These are phyloP conservation scores for Penicillium canariense DNA, from an alignment of 495 filamentous ascomycete genomes.

Conservation along the genomic window DNA sequence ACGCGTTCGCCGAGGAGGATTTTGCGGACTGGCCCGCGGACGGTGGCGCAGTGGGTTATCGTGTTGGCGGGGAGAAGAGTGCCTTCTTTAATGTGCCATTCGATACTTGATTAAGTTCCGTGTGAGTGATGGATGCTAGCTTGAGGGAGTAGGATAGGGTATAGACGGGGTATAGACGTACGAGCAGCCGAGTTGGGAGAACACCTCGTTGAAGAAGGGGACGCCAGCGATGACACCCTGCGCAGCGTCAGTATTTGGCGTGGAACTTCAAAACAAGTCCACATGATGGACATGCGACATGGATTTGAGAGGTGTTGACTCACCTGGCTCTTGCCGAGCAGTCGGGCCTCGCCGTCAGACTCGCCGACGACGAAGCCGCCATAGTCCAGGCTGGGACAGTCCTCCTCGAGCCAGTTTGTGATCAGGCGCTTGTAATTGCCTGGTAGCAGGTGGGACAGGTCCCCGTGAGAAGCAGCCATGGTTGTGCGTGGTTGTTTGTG, in stretches of 20 bases:
- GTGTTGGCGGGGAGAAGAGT: slow-evolving; percentile 50
- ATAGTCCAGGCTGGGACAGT: slow-evolving; percentile 94
- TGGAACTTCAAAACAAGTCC: not conserved
- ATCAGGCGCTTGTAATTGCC: slow-evolving; percentile 78
- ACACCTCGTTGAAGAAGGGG: slow-evolving; percentile 95
- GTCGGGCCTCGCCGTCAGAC: slow-evolving; percentile 67
- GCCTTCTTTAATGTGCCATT: slow-evolving; percentile 86
- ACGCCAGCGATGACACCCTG: slow-evolving; percentile 84
- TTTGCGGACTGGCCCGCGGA: slow-evolving; percentile 79
- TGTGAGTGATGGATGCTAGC: not conserved
- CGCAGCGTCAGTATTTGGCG: not conserved
- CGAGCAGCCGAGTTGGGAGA: slow-evolving; percentile 82
- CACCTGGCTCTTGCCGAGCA: slow-evolving; percentile 82
- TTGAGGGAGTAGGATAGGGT: not conserved
- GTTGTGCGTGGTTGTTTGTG: no score
- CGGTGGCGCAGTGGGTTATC: slow-evolving; percentile 67
- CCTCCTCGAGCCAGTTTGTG: slow-evolving; percentile 85
- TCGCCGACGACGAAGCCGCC: slow-evolving; percentile 96
- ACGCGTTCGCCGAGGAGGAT: slow-evolving; percentile 90
- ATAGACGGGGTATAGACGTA: slow-evolving; percentile 28
- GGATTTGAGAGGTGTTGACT: not conserved
- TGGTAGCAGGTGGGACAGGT: slow-evolving; percentile 78
- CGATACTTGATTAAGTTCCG: slow-evolving; percentile 52
- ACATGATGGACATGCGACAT: not conserved
- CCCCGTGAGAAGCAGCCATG: slow-evolving; percentile 69